phyloP scores from a whole-genome alignment of 208 protist genomes.

The Zelonia costaricensis region DNA sequence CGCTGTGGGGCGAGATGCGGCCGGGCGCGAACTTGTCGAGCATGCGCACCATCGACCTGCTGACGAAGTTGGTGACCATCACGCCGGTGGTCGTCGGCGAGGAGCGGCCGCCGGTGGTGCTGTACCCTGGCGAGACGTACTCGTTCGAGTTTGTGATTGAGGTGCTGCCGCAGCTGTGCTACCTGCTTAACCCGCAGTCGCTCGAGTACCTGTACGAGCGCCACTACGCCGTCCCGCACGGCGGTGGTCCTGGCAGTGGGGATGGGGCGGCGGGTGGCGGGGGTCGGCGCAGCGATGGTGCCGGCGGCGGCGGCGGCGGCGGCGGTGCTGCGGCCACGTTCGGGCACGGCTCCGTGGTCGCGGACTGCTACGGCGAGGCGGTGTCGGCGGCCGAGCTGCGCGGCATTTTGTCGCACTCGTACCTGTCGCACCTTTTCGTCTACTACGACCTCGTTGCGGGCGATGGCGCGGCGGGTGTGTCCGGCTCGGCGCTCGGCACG shows the following conservation, averaged over 20 bases:
- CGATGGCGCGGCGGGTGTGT: constrained; percentile 5
- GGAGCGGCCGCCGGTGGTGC: constrained; percentile 47
- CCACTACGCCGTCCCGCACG: constrained; percentile 29
- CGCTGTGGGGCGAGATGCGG: constrained; percentile 47
- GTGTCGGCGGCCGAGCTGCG: constrained; percentile 49
- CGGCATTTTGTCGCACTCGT: constrained; percentile 47
- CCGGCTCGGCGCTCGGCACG: background rate
- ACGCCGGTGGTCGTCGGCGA: constrained; percentile 66
- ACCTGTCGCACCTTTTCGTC: constrained; percentile 68
- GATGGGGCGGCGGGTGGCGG: background rate
- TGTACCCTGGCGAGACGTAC: constrained; percentile 71
- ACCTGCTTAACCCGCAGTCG: constrained; percentile 60
- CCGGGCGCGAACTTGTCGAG: constrained; percentile 43
- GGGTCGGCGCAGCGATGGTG: constrained; percentile 7
- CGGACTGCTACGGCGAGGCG: constrained; percentile 30
- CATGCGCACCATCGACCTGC: constrained; percentile 50
- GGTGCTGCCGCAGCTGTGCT: constrained; percentile 71
- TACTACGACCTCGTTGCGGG: constrained; percentile 43
- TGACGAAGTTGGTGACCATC: constrained; percentile 55
- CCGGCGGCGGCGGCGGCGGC: background rate
- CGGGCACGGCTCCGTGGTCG: constrained; percentile 22
- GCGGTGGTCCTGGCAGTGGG: constrained; percentile 1
- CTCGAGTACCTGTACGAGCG: constrained; percentile 61
- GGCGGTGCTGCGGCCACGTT: constrained; percentile 13
- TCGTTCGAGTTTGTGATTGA: constrained; percentile 81